phyloP scores from a whole-genome alignment of 1,284 basidiomycete genomes.

The Puccinia horiana region DNA sequence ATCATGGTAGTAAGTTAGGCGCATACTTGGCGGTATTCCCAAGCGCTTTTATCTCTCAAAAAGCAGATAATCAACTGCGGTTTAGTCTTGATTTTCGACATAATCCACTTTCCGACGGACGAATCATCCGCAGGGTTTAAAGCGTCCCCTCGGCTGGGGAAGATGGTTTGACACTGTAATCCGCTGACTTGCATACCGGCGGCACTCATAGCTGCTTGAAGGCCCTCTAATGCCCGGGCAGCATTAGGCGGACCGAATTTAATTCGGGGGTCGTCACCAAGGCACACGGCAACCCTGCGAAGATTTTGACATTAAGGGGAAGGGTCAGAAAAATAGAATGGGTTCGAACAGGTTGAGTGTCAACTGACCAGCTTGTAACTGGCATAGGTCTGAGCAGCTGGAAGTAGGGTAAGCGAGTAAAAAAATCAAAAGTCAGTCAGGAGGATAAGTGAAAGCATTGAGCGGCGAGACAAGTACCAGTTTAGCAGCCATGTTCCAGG shows the following conservation, averaged over 20 bases:
- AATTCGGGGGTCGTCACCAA: neutral
- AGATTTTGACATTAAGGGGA: neutral
- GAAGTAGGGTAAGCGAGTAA: neutral
- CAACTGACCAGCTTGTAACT: slow-evolving; percentile 38
- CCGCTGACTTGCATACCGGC: slow-evolving; percentile 19
- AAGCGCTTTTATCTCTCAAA: slow-evolving; percentile 37
- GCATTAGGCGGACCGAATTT: neutral
- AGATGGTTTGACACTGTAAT: neutral
- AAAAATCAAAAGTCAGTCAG: neutral
- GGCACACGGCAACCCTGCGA: slow-evolving; percentile 19
- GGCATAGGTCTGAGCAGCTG: slow-evolving; percentile 25
- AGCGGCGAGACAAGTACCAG: neutral
- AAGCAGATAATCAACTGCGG: slow-evolving; percentile 46
- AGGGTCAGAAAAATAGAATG: neutral
- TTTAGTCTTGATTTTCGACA: slow-evolving; percentile 35
- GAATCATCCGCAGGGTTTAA: neutral
- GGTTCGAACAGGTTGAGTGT: neutral
- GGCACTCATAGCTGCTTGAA: slow-evolving; percentile 6
- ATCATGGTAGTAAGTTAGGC: neutral
- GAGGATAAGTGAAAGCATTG: neutral
- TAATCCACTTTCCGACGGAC: slow-evolving; percentile 39
- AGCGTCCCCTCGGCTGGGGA: neutral
- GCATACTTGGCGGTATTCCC: slow-evolving; percentile 45
- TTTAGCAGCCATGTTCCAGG: slow-evolving; percentile 35
- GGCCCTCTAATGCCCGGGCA: neutral